phyloP scores from a whole-genome alignment of 345 rosid genomes.

The Dipteronia sinensis region DNA sequence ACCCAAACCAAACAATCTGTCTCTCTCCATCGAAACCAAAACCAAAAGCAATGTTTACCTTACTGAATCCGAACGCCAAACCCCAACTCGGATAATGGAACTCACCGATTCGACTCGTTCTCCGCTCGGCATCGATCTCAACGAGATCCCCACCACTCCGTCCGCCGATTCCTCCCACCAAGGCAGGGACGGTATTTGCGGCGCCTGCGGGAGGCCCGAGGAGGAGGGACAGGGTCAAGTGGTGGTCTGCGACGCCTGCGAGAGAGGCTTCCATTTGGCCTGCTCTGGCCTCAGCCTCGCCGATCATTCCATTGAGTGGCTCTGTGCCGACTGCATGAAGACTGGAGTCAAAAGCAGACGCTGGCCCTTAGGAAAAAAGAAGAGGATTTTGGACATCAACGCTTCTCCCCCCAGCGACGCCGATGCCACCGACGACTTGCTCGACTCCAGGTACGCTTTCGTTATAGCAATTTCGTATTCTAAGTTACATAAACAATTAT shows the following conservation, averaged over 20 bases:
- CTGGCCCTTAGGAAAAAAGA: conserved; percentile 88
- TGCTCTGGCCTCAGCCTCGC: conserved; percentile 49
- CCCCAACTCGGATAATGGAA: conserved; percentile 47
- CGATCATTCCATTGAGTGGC: conserved; percentile 62
- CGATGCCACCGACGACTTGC: conserved; percentile 44
- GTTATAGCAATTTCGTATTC: background rate
- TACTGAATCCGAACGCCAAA: background rate
- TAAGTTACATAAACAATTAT: background rate
- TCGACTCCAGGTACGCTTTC: conserved; percentile 54
- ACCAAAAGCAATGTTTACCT: background rate
- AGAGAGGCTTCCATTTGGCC: conserved; percentile 71
- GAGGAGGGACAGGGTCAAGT: conserved; percentile 37
- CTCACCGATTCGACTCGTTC: conserved; percentile 60
- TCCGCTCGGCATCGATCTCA: conserved; percentile 87
- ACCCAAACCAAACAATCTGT: background rate
- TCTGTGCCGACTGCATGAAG: conserved; percentile 62
- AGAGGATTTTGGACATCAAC: conserved; percentile 79
- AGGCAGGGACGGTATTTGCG: conserved; percentile 45
- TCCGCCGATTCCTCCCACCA: conserved; percentile 29
- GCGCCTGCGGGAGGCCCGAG: conserved; percentile 58
- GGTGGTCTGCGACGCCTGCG: conserved; percentile 91
- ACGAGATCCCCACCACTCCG: conserved; percentile 84
- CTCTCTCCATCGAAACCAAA: background rate
- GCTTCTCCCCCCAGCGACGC: conserved; percentile 91
- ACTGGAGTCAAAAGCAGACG: conserved; percentile 67